Percentiles rank a stretch among this genome's conserved stretches.
These are phyloP conservation scores for Trichocladium antarcticum DNA, from an alignment of 495 filamentous ascomycete species.

Conservation along the genomic window DNA sequence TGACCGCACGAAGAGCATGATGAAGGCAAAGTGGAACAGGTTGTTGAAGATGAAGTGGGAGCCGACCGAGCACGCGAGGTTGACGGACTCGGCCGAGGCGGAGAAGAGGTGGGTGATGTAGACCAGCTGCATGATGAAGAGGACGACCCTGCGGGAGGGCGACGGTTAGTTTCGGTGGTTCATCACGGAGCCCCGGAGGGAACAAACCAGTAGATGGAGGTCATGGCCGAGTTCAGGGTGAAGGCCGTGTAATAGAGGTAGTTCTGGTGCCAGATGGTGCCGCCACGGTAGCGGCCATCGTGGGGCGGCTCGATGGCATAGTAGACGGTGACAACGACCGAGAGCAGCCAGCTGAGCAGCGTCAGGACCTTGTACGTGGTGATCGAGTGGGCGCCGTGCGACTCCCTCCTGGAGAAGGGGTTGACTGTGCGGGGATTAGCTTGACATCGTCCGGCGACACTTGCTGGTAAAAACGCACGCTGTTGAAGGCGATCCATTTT, in stretches of 20 bases:
- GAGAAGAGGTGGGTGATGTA: constrained; percentile 71
- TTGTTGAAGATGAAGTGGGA: constrained; percentile 80
- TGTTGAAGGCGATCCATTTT: constrained; percentile 35
- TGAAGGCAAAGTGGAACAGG: constrained; percentile 63
- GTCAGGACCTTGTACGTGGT: constrained; percentile 55
- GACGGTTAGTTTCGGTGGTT: background rate
- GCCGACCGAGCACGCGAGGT: constrained; percentile 63
- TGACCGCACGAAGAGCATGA: constrained; percentile 69
- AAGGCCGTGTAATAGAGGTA: constrained; percentile 56
- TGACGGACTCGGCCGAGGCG: constrained; percentile 45
- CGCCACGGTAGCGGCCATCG: constrained; percentile 45
- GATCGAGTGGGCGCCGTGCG: constrained; percentile 41
- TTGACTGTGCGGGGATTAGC: constrained; percentile 38
- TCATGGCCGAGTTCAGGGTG: constrained; percentile 57
- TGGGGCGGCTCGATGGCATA: constrained; percentile 53
- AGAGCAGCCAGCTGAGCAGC: constrained; percentile 58
- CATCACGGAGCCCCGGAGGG: background rate
- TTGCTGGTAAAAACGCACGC: constrained; percentile 20
- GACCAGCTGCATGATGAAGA: constrained; percentile 62
- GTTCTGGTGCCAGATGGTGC: constrained; percentile 61
- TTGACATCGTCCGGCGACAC: background rate
- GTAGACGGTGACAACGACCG: constrained; percentile 55
- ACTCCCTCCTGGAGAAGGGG: constrained; percentile 55
- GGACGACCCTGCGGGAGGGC: constrained; percentile 46
- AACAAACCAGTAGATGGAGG: constrained; percentile 64